Base-by-base conservation (phyloP, 2,329 filamentous ascomycete genomes). In the Botrytis pseudocinerea region DNA sequence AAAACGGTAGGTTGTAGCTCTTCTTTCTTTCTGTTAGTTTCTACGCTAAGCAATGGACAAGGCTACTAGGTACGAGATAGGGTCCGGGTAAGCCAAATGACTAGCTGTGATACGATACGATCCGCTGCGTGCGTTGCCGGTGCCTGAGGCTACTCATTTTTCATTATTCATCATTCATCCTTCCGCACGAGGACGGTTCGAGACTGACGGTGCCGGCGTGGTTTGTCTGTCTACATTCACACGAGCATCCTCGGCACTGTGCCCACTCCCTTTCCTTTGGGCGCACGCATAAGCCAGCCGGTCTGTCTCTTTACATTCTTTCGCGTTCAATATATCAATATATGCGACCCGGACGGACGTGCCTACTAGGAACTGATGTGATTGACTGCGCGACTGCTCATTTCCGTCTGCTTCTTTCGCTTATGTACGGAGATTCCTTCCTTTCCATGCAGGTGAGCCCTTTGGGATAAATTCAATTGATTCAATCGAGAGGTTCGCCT, bases 1-100 rank as follows among this genome's bases (percentile, higher is more conserved):
- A 54, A 48, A 65, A 71, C 46, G 35, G 60, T 57, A 54, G 48
- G 48, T n/a, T 54, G 48, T 54, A 68, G 59, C 14, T 44, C 16
- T 57, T 51, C 42, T n/a, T 69, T 57, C 35, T 68, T 68, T 68
- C 65, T 69, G n/a, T 69, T 57, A 69, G 65, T 32, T 69, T 69
- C 48, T 40, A 69, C 65, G 48, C 65, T 69, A 66, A 66, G 4
- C 25, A 28, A 40, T 25, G 38, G 38, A 69, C 48, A 69, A 69
- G 65, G 65, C 65, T 69, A 69, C 28, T 20, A n/a, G 59, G 32
- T 40, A 63, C 25, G 14, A 63, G 40, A 28, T 63, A 44, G 61
- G 60, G 40, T 63, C 35, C 35, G n/a, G n/a, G 59, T 61, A 25
- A 61, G 59, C 59, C 59, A 61, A 40, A 40, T 54, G 7, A 28